phyloP scores from a whole-genome alignment of 345 rosid genomes.

The Bruguiera sexangula region DNA sequence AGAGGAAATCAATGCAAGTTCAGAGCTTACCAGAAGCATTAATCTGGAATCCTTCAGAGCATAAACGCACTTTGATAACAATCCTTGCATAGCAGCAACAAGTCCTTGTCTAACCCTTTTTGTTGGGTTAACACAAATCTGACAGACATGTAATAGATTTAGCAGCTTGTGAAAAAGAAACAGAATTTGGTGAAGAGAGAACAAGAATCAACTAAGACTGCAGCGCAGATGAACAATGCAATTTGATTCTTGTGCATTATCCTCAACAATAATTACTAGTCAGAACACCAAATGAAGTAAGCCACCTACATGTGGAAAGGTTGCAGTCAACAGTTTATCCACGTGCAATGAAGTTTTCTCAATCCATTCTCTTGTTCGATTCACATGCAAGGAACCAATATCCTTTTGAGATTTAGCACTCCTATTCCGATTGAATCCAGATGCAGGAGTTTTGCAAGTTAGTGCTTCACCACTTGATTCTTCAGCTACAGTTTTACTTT shows the following conservation, averaged over 20 bases:
- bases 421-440: conserved; percentile 28
- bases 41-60: conserved; percentile 61
- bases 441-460: conserved; percentile 17
- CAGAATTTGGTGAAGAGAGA: background rate
- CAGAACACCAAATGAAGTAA: conserved; percentile 9
- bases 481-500: conserved; percentile 28
- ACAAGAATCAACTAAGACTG: background rate
- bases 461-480: conserved; percentile 30
- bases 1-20: background rate
- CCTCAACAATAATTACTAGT: conserved; percentile 1
- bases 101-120: conserved; percentile 62
- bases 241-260: background rate
- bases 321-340: conserved; percentile 58
- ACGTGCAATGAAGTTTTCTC: conserved; percentile 60
- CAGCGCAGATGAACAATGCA: background rate
- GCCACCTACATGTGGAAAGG: conserved; percentile 75
- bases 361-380: conserved; percentile 82
- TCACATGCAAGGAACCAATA: conserved; percentile 55
- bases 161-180: conserved; percentile 6
- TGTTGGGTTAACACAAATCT: conserved; percentile 82
- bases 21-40: conserved; percentile 70
- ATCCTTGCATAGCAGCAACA: conserved; percentile 64
- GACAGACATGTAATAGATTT: conserved; percentile 22
- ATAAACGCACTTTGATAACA: conserved; percentile 56
- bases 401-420: conserved; percentile 27